A percentile compares a stretch with the other conserved stretches of the same genome.
Evolutionary conservation across 257 asterid species (phyloP).

Genomic region (Penstemon davidsonii): DNA sequence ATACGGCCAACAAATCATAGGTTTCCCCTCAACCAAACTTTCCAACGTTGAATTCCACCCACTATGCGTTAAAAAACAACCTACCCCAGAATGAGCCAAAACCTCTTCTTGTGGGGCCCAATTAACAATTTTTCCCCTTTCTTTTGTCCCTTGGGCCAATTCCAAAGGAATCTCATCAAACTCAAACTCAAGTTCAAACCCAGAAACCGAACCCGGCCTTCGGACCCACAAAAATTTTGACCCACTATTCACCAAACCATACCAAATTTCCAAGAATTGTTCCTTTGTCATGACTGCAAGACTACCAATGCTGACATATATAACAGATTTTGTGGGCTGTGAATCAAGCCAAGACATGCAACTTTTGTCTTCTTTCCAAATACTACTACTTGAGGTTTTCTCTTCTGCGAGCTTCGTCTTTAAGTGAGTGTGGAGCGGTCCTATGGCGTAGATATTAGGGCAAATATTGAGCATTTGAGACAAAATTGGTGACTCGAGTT

Average conservation of each 20-base stretch:
- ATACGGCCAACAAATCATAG: slow-evolving; percentile 33
- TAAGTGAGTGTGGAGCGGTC: slow-evolving; percentile 56
- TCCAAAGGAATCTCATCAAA: slow-evolving; percentile 24
- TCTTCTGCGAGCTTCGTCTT: slow-evolving; percentile 23
- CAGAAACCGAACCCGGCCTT: slow-evolving; percentile 41
- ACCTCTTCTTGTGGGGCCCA: slow-evolving; percentile 39
- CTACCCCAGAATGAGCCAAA: slow-evolving; percentile 18
- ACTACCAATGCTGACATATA: slow-evolving; percentile 63
- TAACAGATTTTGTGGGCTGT: slow-evolving; percentile 44
- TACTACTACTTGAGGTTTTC: slow-evolving; percentile 21
- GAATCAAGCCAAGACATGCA: slow-evolving; percentile 56
- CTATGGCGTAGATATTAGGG: slow-evolving; percentile 50
- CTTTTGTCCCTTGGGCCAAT: slow-evolving; percentile 24
- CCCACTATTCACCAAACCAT: slow-evolving; percentile 58
- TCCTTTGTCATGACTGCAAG: slow-evolving; percentile 28
- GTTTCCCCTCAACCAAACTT: slow-evolving; percentile 23
- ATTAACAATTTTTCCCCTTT: slow-evolving; percentile 24
- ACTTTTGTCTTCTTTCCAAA: slow-evolving; percentile 49
- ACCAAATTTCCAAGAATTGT: slow-evolving; percentile 45
- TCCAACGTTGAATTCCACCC: slow-evolving; percentile 21
- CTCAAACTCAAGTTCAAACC: background rate
- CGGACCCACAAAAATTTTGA: slow-evolving; percentile 49
- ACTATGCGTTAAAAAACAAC: slow-evolving; percentile 29
- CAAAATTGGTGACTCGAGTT: slow-evolving; percentile 48
- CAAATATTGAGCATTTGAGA: slow-evolving; percentile 35